Percentiles rank a stretch among this genome's conserved stretches.
phyloP scores from a whole-genome alignment of 2,329 filamentous ascomycete species.

The Alternaria sp. region DNA sequence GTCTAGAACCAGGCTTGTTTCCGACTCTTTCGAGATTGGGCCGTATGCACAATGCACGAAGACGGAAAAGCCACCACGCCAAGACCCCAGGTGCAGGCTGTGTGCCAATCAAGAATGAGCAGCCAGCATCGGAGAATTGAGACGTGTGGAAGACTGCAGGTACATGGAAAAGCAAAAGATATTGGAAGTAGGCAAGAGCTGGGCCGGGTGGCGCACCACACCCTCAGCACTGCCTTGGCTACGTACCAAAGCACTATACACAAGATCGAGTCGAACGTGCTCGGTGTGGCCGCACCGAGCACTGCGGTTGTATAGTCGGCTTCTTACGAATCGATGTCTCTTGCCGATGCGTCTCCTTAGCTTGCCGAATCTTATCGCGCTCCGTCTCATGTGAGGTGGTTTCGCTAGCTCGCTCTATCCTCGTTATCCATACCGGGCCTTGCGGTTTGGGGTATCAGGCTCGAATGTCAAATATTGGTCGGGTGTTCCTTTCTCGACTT shows the following conservation, averaged over 20 bases:
- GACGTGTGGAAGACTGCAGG: constrained; percentile 12
- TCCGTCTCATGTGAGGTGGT: constrained; percentile 15
- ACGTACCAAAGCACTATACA: constrained; percentile 34
- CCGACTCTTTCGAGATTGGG: constrained; percentile 22
- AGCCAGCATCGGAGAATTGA: constrained; percentile 18
- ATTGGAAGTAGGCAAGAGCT: constrained; percentile 23
- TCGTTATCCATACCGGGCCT: constrained; percentile 16
- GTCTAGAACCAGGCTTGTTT: constrained; percentile 12
- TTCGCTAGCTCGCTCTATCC: constrained; percentile 14
- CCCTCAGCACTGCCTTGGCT: constrained; percentile 26
- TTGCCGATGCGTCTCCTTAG: constrained; percentile 12
- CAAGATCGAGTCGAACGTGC: constrained; percentile 22
- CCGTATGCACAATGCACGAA: constrained; percentile 20
- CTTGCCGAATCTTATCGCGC: constrained; percentile 10
- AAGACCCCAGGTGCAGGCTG: constrained; percentile 20
- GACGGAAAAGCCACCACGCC: constrained; percentile 23
- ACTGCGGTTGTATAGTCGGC: constrained; percentile 18
- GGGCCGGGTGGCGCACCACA: constrained; percentile 15
- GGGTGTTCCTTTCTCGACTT: constrained; percentile 22
- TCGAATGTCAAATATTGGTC: constrained; percentile 27
- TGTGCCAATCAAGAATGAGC: constrained; percentile 19
- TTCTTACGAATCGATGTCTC: constrained; percentile 22
- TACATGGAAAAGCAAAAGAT: constrained; percentile 17
- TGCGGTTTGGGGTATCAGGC: constrained; percentile 32
- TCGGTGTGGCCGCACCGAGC: constrained; percentile 27